Evolutionary conservation across 2,329 filamentous ascomycete species (phyloP).

Genomic region (Plenodomus biglobosus): DNA sequence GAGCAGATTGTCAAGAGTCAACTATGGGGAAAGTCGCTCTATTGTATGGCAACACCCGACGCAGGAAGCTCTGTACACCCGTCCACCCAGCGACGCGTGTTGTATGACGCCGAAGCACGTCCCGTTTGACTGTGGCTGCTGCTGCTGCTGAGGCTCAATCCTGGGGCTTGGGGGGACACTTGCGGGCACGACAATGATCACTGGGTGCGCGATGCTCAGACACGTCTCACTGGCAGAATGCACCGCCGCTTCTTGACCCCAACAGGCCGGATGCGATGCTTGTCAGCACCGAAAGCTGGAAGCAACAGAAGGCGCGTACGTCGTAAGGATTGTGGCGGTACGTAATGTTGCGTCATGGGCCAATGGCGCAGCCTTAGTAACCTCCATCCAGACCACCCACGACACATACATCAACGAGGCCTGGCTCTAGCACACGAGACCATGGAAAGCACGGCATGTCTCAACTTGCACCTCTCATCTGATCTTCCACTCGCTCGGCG

Average conservation of each 20-base stretch:
- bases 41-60: neutral
- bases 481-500: too few relatives aligned
- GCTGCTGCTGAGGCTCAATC: conserved; percentile 30
- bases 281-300: conserved; percentile 19
- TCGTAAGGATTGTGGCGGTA: conserved; percentile 24
- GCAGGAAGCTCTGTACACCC: conserved; percentile 1
- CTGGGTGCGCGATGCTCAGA: conserved; percentile 10
- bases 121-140: conserved; percentile 25
- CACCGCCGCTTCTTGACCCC: conserved; percentile 14
- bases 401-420: conserved; percentile 6
- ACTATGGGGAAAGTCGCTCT: neutral
- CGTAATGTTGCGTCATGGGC: conserved; percentile 20
- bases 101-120: conserved; percentile 30
- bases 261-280: conserved; percentile 16
- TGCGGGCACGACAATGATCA: conserved; percentile 9
- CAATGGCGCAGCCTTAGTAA: conserved; percentile 20
- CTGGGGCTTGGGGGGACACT: conserved; percentile 18
- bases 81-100: conserved; percentile 26
- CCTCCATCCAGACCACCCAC: conserved; percentile 10
- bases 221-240: conserved; percentile 8
- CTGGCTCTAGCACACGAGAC: conserved; percentile 1
- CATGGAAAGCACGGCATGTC: conserved; percentile 19
- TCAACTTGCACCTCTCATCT: too few relatives aligned
- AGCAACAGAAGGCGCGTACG: conserved; percentile 18
- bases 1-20: conserved; percentile 7